These are phyloP conservation scores for Paradendryphiella salina DNA, from an alignment of 2,329 filamentous ascomycete genomes.

Conservation along the genomic window DNA sequence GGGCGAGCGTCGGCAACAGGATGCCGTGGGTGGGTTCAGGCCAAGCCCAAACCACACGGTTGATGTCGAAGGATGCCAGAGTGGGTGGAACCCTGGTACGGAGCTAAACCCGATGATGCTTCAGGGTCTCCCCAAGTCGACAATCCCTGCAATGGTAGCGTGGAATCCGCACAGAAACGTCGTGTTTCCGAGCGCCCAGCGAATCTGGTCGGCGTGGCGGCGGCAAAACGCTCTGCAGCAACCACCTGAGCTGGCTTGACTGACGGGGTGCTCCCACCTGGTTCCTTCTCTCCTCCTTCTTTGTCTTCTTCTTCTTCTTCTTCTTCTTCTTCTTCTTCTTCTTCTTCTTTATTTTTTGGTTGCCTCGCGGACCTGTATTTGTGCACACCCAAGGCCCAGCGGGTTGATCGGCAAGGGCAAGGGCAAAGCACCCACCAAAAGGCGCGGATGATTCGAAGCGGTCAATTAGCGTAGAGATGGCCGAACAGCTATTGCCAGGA, in stretches of 20 bases:
- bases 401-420: constrained; percentile 5
- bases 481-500: constrained; percentile 6
- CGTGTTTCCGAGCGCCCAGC: neutral
- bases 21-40: constrained; percentile 21
- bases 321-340: too few relatives aligned
- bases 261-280: too few relatives aligned
- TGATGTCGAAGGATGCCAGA: constrained; percentile 31
- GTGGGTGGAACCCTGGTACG: constrained; percentile 12
- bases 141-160: constrained; percentile 22
- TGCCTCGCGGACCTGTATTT: neutral
- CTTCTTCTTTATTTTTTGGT: neutral
- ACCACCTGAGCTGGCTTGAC: too few relatives aligned
- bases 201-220: constrained; percentile 6
- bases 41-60: constrained; percentile 19
- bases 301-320: neutral
- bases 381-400: neutral
- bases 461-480: constrained; percentile 16
- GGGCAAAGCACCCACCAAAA: constrained; percentile 8
- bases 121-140: constrained; percentile 15
- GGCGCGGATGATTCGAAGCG: constrained; percentile 13
- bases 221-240: neutral
- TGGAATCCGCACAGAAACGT: constrained; percentile 1
- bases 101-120: constrained; percentile 10
- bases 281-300: too few relatives aligned
- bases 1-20: constrained; percentile 26